These are phyloP conservation scores for Mortierella sp. DNA, from an alignment of 371 early-diverging fungal species.

Conservation along the genomic window DNA sequence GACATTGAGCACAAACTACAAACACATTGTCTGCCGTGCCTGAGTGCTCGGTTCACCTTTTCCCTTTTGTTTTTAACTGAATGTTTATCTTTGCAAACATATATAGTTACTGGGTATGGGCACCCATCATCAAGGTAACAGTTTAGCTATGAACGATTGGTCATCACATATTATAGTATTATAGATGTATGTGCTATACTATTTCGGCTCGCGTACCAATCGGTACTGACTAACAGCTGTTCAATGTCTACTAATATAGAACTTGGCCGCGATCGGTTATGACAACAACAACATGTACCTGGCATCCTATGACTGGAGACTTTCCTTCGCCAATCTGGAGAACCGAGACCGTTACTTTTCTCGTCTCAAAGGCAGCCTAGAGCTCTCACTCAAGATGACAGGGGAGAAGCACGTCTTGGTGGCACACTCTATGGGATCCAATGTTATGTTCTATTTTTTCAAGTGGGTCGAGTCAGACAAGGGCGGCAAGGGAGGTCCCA, in stretches of 20 bases:
- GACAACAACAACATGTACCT: conserved; percentile 91
- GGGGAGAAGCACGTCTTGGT: conserved; percentile 79
- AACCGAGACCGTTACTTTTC: conserved; percentile 90
- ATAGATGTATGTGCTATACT: not conserved
- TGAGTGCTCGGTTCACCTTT: not conserved
- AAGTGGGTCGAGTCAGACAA: conserved; percentile 89
- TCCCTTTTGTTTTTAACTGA: not conserved
- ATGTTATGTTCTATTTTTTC: conserved; percentile 88
- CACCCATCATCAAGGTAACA: conserved; percentile 60
- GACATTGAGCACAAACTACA: not conserved
- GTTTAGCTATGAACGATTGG: not conserved
- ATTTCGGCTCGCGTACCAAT: not conserved
- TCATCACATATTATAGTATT: not conserved
- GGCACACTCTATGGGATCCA: conserved; percentile 76
- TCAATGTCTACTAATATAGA: conserved; percentile 60
- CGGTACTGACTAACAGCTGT: not conserved
- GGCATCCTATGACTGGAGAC: conserved; percentile 96
- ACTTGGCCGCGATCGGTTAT: conserved; percentile 91
- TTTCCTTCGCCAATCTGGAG: conserved; percentile 89
- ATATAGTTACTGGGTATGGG: conserved; percentile 93
- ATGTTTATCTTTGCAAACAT: conserved; percentile 9
- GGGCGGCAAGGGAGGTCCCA: conserved; percentile 82
- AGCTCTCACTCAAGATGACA: conserved; percentile 64
- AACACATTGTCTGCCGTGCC: not conserved
- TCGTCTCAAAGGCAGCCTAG: conserved; percentile 83